phyloP scores from a whole-genome alignment of 352 stramenopile genomes.

The Globisporangium nunn region DNA sequence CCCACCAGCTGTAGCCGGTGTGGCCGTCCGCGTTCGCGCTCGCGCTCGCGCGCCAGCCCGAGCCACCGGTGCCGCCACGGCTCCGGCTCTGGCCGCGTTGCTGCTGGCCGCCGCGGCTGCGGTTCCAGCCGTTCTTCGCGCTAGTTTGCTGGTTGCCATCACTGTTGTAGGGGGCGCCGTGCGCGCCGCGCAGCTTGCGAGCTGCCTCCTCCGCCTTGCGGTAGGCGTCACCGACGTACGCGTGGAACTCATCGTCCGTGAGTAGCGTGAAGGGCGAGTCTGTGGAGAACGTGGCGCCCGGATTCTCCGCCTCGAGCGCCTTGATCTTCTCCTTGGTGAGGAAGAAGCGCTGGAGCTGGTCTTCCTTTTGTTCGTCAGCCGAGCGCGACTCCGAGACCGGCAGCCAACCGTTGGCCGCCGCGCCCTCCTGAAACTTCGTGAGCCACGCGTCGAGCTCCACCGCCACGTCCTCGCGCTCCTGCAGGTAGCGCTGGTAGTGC shows the following conservation, averaged over 20 bases:
- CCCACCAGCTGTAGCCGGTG: not conserved
- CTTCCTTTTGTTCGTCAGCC: constrained; percentile 24
- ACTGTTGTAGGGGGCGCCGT: not conserved
- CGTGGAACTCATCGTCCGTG: constrained; percentile 23
- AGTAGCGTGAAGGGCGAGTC: constrained; percentile 27
- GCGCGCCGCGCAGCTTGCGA: constrained; percentile 2
- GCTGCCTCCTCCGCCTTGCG: constrained; percentile 2
- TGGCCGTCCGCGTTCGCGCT: not conserved
- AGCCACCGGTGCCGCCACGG: not conserved
- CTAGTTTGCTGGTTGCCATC: not conserved
- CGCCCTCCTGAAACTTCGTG: constrained; percentile 19
- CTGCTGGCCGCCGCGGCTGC: not conserved
- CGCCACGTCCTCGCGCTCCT: constrained; percentile 30
- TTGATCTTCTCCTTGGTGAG: constrained; percentile 14
- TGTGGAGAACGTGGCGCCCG: constrained; percentile 18
- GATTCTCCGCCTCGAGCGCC: not conserved
- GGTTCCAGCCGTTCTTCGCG: not conserved
- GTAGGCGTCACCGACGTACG: constrained; percentile 15
- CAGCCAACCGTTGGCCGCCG: constrained; percentile 19
- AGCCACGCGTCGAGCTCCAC: constrained; percentile 43
- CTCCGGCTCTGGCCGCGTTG: not conserved
- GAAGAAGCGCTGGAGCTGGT: constrained; percentile 19
- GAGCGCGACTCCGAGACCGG: constrained; percentile 15
- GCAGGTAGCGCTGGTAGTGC: constrained; percentile 43
- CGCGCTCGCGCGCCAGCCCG: not conserved